Evolutionary conservation across 2,329 filamentous ascomycete genomes (phyloP), one percentile per base, ranked within the genome.

Genomic region (Sporothrix variecibatus): DNA sequence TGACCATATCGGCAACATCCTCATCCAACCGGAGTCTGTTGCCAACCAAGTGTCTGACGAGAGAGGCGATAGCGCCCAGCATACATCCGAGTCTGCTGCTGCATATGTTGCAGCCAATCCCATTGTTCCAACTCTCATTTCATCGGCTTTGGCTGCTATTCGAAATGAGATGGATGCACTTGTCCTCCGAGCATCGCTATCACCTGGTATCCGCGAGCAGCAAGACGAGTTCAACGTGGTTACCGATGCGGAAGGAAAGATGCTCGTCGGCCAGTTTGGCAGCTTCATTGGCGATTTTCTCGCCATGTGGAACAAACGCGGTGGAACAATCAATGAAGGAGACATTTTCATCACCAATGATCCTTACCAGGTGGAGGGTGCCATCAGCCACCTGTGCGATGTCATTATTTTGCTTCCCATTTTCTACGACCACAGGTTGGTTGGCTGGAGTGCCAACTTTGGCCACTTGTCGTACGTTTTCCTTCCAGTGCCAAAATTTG

Each of bases 151-250:
- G 40, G 40, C 40, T 6, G 40, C 40, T 43, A 43, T 43, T 12
- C 40, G 40, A 6, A 81, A 82, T 38, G 85, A 87, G 75, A 87
- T 87, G 85, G 85, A 87, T 73, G 84, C 83, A 0, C 80, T 86
- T 43, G 86, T 87, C 82, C 81, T 86, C n/a, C 82, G 85, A 9
- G 85, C 84, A 72, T 83, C 84, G 58, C 86, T 87, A 85, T 86
- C 84, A 2, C 85, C 85, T 0, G 85, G 84, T 0, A 86, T 87
- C 58, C 81, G 85, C 23, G 85, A 87, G 70, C 85, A 87, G 68
- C 85, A 87, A 75, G 85, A 87, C 38, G 85, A 87, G 74, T 87
- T 86, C 79, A 87, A 87, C 43, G 85, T 87, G n/a, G 85, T 87
- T 70, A 86, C 85, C 4, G 85, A 86, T 58, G 80, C 80, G 0